Evolutionary conservation across 768 basidiomycete genomes (phyloP).

Genomic region (Mycena vulgaris): DNA sequence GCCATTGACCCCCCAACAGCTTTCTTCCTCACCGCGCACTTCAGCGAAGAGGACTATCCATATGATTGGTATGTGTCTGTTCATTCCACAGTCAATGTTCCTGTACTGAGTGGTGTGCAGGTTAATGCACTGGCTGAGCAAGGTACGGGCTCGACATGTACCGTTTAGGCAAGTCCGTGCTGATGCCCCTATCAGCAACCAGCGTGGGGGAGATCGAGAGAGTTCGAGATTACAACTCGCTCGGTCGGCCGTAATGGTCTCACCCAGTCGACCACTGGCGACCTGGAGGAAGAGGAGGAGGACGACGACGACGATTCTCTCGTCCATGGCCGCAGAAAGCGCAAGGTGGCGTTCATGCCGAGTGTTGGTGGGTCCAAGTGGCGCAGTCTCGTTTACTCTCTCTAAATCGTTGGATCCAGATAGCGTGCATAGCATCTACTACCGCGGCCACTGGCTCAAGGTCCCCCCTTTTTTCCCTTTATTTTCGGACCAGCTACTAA

Average conservation of each 20-base stretch:
- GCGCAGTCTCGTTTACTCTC: slow-evolving; percentile 17
- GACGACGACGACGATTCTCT: slow-evolving; percentile 66
- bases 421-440: slow-evolving; percentile 91
- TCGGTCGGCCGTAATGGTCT: slow-evolving; percentile 76
- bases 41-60: slow-evolving; percentile 89
- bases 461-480: slow-evolving; percentile 58
- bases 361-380: slow-evolving; percentile 72
- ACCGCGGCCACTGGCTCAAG: slow-evolving; percentile 87
- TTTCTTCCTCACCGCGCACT: slow-evolving; percentile 92
- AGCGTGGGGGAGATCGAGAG: slow-evolving; percentile 89
- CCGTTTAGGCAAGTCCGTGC: slow-evolving; percentile 30
- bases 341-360: slow-evolving; percentile 90
- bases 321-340: slow-evolving; percentile 79
- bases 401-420: slow-evolving; percentile 59
- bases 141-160: slow-evolving; percentile 58
- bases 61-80: slow-evolving; percentile 79
- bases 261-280: slow-evolving; percentile 79
- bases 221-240: slow-evolving; percentile 92
- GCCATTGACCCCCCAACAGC: slow-evolving; percentile 56
- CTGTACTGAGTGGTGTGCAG: slow-evolving; percentile 52
- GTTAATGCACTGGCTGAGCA: slow-evolving; percentile 92
- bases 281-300: slow-evolving; percentile 83
- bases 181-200: slow-evolving; percentile 74
- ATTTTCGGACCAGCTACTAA: slow-evolving; percentile 33
- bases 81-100: slow-evolving; percentile 24